Base-by-base conservation (phyloP, 495 filamentous ascomycete species). In the Penicillium tannophilum region DNA sequence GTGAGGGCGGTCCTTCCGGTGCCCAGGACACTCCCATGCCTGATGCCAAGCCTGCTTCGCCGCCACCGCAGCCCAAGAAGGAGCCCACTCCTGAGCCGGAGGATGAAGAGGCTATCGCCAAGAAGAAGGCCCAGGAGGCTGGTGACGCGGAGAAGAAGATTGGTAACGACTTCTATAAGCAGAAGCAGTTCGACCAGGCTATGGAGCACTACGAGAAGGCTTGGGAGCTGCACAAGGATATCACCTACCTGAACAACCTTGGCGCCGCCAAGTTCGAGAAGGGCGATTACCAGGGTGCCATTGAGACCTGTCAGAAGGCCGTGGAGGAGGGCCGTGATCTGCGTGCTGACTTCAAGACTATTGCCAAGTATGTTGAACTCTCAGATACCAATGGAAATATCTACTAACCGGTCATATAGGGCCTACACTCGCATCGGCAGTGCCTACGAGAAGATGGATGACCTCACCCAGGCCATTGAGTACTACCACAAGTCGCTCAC, bases 101-200 rank as follows among this genome's bases (percentile, higher is more conserved):
- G 64, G 89, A 95, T 64, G 91, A 96, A 65, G 94, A 98, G 67
- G 81, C 85, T 0, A 72, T 86, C 58, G 89, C 88, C 31, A 90
- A 91, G 78, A 88, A 88, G 75, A 89, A 95, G 81, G 92, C 92
- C 0, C 92, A 97, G 79, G 91, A 88, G 68, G 91, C 90, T 36
- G 94, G 91, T 52, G 94, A 99, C 64, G 88, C 90, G 55, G 92
- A 97, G 80, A 99, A 98, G 84, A 89, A 86, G 55, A 80, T 96
- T 49, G 94, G 94, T 55, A 99, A 92, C 26, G 90, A 96, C 62
- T 87, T 87, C 68, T 99, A 99, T 81, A 99, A 98, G 86, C 96
- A 97, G 84, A 86, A 92, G 64, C 85, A 97, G 66, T 94, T 98
- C 57, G 95, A 97, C 64, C 84, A 87, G 65, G 94, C 94, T 44